Base-by-base conservation (phyloP, 2,329 filamentous ascomycete species). In the Epichloe uncinata region DNA sequence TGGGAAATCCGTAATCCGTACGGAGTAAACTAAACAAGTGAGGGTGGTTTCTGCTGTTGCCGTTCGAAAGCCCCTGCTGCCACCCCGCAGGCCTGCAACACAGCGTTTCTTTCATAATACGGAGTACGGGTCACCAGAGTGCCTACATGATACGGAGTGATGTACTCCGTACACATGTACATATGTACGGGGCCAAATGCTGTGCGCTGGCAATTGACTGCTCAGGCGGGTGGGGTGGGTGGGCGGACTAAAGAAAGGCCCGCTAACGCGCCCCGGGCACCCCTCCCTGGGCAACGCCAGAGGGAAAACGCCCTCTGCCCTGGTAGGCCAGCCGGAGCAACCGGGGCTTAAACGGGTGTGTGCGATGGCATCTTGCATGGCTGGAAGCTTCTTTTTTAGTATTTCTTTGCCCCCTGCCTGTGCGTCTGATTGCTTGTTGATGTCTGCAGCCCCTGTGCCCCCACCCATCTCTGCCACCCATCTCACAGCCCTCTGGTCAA, bases 311-410 rank as follows among this genome's bases (percentile, higher is more conserved):
- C 13, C 33, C 16, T 26, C 33, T 9, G 18, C 26, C 37, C 5
- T 50, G 41, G 34, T 52, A 50, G 47, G 51, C 33, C 45, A 35
- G 38, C 34, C 33, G 40, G 34, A 44, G 38, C 16, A 26, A 30
- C 40, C 42, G 41, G 48, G 33, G 45, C 45, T 49, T 42, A 49
- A 38, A 47, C 35, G 36, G 43, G 35, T 18, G 45, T 45, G 48
- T 44, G 26, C 43, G 16, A 16, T 16, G 16, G 16, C 48, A 50
- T 52, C 50, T 49, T 52, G 50, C 51, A 52, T 48, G 26, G 26
- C 9, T 30, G 26, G 26, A 30, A 30, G 26, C 26, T 50, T 50
- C 44, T 47, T 47, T 38, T 38, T 34, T 20, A 36, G 30, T 33
- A 41, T 38, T 37, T 12, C 13, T 40, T 18, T 35, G 18, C n/a